phyloP scores from a whole-genome alignment of 257 asterid genomes.

The Gynochthodes officinalis region DNA sequence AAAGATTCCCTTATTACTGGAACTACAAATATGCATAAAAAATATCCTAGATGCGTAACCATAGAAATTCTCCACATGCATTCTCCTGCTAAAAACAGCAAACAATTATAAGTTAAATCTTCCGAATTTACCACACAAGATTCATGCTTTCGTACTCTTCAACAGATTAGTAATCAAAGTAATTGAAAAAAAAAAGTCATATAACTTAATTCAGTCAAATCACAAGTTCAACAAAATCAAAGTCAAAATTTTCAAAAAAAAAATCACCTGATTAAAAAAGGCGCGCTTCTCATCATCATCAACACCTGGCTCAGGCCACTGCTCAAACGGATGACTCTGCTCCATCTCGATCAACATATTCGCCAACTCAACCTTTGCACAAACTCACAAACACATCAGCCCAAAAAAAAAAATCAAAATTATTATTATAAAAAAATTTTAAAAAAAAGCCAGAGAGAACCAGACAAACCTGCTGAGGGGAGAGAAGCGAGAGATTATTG shows the following conservation, averaged over 20 bases:
- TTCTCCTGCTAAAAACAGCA: background rate
- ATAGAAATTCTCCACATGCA: background rate
- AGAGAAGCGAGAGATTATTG: slow-evolving; percentile 58
- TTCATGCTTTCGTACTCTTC: background rate
- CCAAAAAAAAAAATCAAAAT: background rate
- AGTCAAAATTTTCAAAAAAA: background rate
- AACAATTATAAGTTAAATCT: no score
- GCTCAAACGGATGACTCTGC: slow-evolving; percentile 78
- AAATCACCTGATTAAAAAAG: slow-evolving; percentile 71
- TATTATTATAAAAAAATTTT: background rate
- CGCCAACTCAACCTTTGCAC: slow-evolving; percentile 72
- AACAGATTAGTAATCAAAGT: background rate
- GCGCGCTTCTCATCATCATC: slow-evolving; percentile 70
- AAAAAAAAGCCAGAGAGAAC: background rate
- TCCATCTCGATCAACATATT: slow-evolving; percentile 61
- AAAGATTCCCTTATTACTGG: background rate
- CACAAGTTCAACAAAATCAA: background rate
- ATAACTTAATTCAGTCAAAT: background rate
- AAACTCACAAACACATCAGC: slow-evolving; percentile 4
- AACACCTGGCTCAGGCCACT: slow-evolving; percentile 84
- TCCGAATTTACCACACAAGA: background rate
- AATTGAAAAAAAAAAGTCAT: background rate
- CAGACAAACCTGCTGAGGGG: slow-evolving; percentile 55
- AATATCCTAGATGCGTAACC: background rate
- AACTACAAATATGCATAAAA: background rate